Conservation (phyloP, 768 basidiomycete species). For the Mycena haematopus region DNA sequence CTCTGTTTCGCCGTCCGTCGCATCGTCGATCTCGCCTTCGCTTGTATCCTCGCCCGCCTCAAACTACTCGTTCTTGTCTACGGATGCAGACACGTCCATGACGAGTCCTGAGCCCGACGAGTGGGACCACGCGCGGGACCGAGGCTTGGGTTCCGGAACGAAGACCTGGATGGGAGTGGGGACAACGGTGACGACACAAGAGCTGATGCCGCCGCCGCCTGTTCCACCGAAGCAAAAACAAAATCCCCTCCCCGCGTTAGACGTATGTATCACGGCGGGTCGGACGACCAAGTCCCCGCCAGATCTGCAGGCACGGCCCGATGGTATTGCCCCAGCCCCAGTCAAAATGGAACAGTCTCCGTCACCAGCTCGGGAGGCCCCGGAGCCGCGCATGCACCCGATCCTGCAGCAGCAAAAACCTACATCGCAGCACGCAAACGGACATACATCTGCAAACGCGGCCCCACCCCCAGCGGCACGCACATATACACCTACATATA, state of each 20-base stretch:
- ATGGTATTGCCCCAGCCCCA: too few species aligned
- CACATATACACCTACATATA: background rate
- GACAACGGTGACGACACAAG: background rate
- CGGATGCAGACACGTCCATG: constrained; percentile 17
- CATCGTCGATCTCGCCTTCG: constrained; percentile 7
- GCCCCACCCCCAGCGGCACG: background rate
- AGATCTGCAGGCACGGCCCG: background rate
- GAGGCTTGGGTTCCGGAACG: background rate
- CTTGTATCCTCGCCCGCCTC: constrained; percentile 3
- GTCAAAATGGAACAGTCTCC: background rate
- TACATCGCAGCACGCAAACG: background rate
- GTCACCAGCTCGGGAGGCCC: background rate
- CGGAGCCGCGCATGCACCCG: constrained; percentile 17
- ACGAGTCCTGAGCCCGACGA: constrained; percentile 16
- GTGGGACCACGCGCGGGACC: background rate
- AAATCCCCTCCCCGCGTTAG: constrained; percentile 10
- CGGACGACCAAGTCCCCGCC: background rate
- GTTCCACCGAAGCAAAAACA: constrained; percentile 9
- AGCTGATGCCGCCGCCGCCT: constrained; percentile 28
- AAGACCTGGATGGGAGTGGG: background rate
- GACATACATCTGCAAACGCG: background rate
- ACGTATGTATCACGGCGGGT: background rate
- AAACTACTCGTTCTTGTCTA: constrained; percentile 17
- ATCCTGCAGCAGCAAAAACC: constrained; percentile 1
- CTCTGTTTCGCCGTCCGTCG: background rate